Evolutionary conservation across 345 rosid species (phyloP).

Genomic region (Corchorus capsularis): DNA sequence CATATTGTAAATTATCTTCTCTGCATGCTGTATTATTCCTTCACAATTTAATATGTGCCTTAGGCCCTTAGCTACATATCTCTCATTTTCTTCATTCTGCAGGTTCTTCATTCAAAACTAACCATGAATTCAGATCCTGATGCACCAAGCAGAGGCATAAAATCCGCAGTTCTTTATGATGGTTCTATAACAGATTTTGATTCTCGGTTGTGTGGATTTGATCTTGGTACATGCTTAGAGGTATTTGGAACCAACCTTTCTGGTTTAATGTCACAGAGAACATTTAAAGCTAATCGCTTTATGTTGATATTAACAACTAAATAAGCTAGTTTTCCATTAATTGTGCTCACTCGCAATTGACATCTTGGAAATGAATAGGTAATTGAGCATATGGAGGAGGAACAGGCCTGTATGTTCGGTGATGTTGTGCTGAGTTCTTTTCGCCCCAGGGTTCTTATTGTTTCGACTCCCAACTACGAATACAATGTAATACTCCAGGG

Average conservation of each 20-base stretch:
- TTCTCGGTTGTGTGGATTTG: slow-evolving; percentile 63
- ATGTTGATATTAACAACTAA: neutral
- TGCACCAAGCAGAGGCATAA: slow-evolving; percentile 37
- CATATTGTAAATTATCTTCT: neutral
- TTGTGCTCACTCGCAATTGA: neutral
- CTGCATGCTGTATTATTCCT: neutral
- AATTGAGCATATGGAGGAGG: slow-evolving; percentile 98
- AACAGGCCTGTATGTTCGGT: slow-evolving; percentile 70
- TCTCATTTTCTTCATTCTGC: slow-evolving; percentile 27
- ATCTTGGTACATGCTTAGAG: slow-evolving; percentile 95
- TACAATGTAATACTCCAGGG: slow-evolving; percentile 81
- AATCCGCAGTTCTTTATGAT: slow-evolving; percentile 74
- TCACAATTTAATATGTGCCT: neutral
- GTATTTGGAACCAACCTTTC: slow-evolving; percentile 32
- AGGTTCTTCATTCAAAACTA: slow-evolving; percentile 85
- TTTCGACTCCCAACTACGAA: slow-evolving; percentile 95
- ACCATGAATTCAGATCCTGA: slow-evolving; percentile 38
- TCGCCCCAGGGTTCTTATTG: slow-evolving; percentile 62
- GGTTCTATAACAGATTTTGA: slow-evolving; percentile 83
- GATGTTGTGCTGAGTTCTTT: slow-evolving; percentile 61
- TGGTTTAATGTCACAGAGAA: too few relatives aligned
- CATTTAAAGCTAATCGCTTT: neutral
- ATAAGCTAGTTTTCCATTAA: neutral
- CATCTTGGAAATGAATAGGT: slow-evolving; percentile 47
- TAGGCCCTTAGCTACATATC: neutral